Evolutionary conservation across 1,284 basidiomycete species (phyloP).

Genomic region (Microbotryum saponariae): DNA sequence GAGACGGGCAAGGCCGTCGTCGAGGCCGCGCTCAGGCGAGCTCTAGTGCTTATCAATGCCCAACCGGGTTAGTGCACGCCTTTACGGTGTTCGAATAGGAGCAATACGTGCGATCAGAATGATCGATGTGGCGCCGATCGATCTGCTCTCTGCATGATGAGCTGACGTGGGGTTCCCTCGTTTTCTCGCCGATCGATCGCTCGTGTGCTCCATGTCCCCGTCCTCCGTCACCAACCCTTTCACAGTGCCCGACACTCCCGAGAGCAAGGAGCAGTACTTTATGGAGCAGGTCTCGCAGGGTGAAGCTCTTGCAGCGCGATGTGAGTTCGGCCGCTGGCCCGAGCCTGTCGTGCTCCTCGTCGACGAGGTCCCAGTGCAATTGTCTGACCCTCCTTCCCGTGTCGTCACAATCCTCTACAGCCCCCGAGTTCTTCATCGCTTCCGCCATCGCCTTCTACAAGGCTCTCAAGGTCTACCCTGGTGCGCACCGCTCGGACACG

Average conservation of each 20-base stretch:
- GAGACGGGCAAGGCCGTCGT: slow-evolving; percentile 43
- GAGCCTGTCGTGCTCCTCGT: not conserved
- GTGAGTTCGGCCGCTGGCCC: slow-evolving; percentile 45
- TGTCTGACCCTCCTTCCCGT: not conserved
- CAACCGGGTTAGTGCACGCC: slow-evolving; percentile 35
- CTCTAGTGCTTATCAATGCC: slow-evolving; percentile 46
- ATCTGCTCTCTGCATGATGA: not conserved
- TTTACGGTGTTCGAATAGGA: not conserved
- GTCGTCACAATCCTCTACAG: slow-evolving; percentile 43
- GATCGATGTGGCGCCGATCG: not conserved
- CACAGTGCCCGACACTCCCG: slow-evolving; percentile 25
- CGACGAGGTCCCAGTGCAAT: too few relatives aligned
- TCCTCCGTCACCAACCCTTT: not conserved
- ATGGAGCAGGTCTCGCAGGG: slow-evolving; percentile 81
- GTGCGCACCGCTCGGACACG: slow-evolving; percentile 1
- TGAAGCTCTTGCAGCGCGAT: slow-evolving; percentile 71
- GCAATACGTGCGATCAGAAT: slow-evolving; percentile 12
- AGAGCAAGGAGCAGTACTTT: slow-evolving; percentile 70
- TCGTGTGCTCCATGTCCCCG: not conserved
- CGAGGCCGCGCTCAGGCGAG: slow-evolving; percentile 53
- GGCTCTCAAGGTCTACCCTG: slow-evolving; percentile 85
- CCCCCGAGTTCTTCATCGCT: slow-evolving; percentile 63
- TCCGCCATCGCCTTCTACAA: slow-evolving; percentile 88
- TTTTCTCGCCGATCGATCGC: slow-evolving; percentile 8
- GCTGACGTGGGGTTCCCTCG: not conserved